phyloP scores from a whole-genome alignment of 2,329 filamentous ascomycete genomes.

The Tolypocladium pustulatum region DNA sequence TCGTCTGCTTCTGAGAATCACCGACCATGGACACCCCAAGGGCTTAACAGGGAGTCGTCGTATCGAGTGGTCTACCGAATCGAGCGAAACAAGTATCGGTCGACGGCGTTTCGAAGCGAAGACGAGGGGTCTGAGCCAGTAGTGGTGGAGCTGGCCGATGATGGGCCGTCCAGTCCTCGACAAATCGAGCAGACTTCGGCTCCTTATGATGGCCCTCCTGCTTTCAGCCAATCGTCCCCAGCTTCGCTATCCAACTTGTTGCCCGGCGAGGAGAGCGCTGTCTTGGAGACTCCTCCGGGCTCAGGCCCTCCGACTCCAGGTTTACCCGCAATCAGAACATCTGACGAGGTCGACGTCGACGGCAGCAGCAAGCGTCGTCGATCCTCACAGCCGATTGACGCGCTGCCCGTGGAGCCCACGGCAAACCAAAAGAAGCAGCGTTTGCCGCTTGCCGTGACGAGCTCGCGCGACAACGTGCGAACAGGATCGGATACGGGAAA shows the following conservation, averaged over 20 bases:
- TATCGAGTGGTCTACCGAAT: conserved; percentile 52
- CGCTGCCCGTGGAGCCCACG: conserved; percentile 1
- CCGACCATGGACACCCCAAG: conserved; percentile 5
- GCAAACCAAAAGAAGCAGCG: conserved; percentile 38
- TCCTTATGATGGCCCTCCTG: not conserved
- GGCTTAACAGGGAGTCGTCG: conserved; percentile 17
- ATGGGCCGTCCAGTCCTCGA: conserved; percentile 5
- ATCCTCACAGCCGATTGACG: not conserved
- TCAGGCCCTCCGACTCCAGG: not conserved
- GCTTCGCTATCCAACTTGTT: not conserved
- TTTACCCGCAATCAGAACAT: not conserved
- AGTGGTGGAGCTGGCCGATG: conserved; percentile 16
- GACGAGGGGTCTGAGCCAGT: conserved; percentile 15
- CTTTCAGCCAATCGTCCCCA: not conserved
- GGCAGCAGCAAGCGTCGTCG: conserved; percentile 1
- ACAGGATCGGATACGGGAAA: conserved; percentile 1
- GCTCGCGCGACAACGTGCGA: conserved; percentile 10
- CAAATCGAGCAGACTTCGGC: not conserved
- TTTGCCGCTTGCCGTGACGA: conserved; percentile 18
- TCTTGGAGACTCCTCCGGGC: not conserved
- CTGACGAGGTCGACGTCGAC: conserved; percentile 8
- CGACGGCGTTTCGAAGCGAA: conserved; percentile 26
- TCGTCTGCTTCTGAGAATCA: conserved; percentile 5
- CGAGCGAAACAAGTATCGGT: conserved; percentile 39
- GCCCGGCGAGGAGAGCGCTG: not conserved